Base-by-base conservation (phyloP, 176 grass and related monocot genomes). In the Raddia guianensis region DNA sequence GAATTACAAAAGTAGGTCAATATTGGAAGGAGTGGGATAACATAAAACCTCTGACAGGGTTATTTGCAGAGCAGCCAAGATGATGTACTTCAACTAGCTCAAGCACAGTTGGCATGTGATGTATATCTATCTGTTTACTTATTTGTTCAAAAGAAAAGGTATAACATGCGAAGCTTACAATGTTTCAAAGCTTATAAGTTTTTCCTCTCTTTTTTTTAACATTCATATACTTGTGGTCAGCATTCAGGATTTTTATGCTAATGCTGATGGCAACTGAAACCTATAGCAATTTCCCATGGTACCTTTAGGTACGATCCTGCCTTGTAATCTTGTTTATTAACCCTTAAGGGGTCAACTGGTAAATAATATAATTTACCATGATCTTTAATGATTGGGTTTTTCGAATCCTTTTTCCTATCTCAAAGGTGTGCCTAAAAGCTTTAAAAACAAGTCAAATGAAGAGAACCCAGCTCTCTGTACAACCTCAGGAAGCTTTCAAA, bases 71-170 rank as follows among this genome's bases (percentile, higher is more conserved):
- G n/a, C n/a, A n/a, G n/a, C n/a, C n/a, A n/a, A n/a, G n/a, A n/a
- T n/a, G n/a, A n/a, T n/a, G n/a, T n/a, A n/a, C n/a, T n/a, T n/a
- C n/a, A n/a, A n/a, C n/a, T n/a, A n/a, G n/a, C n/a, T 35, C 20
- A 2, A 63, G 21, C 13, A 44, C 7, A 63, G 27, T 1, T 42
- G 34, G 58, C 68, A 59, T 58, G 49, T 58, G 10, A 49, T 0
- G 16, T 6, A 68, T 64, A 70, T 58, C 5, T 66, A 32, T 79
- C 9, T 52, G 11, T 52, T 52, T 73, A n/a, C 12, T 40, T 58
- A 49, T 19, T 84, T 67, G 7, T 68, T 62, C 20, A 3, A 60
- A 60, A 74, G 2, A 74, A 78, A 12, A 67, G 35, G 11, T 35
- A 27, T n/a, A 62, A 16, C 34, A 18, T 21, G 16, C 6, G 46